These are phyloP conservation scores for Trametes cingulata DNA, from an alignment of 768 basidiomycete genomes.

Conservation along the genomic window DNA sequence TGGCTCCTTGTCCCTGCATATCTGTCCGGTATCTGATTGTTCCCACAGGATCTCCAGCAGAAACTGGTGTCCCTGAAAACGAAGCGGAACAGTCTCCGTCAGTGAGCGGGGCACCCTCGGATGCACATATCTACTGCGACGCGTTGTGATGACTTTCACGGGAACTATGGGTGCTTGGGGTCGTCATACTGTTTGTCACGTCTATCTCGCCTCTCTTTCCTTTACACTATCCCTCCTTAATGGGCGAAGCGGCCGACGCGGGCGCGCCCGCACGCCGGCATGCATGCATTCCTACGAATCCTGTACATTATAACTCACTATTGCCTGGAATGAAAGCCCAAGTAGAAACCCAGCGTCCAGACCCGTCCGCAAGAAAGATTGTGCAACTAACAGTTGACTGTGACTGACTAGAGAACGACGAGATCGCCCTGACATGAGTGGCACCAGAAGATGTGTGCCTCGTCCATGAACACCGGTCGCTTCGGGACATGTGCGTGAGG, in stretches of 20 bases:
- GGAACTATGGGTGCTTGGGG: constrained; percentile 8
- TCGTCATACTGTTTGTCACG: neutral
- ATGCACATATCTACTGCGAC: constrained; percentile 5
- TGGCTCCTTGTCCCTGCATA: neutral
- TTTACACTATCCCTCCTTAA: constrained; percentile 3
- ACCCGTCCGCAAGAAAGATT: neutral
- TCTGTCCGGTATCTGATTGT: neutral
- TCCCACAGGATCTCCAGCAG: constrained; percentile 39
- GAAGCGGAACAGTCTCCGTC: constrained; percentile 42
- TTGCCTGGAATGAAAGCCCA: constrained; percentile 12
- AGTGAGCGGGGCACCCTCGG: neutral
- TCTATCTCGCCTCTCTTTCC: neutral
- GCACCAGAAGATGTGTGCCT: constrained; percentile 91
- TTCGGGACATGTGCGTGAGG: constrained; percentile 23
- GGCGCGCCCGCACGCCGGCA: constrained; percentile 12
- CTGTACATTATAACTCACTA: constrained; percentile 21
- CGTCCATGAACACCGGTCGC: constrained; percentile 81
- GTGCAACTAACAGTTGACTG: neutral
- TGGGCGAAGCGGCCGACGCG: constrained; percentile 12
- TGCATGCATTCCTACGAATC: constrained; percentile 15
- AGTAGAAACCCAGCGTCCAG: constrained; percentile 2
- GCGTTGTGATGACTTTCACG: constrained; percentile 7
- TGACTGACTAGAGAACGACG: constrained; percentile 58
- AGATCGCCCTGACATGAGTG: constrained; percentile 79
- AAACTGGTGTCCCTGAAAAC: constrained; percentile 55